phyloP scores from a whole-genome alignment of 1,139 yeast species.

The Meyerozyma smithsonii region DNA sequence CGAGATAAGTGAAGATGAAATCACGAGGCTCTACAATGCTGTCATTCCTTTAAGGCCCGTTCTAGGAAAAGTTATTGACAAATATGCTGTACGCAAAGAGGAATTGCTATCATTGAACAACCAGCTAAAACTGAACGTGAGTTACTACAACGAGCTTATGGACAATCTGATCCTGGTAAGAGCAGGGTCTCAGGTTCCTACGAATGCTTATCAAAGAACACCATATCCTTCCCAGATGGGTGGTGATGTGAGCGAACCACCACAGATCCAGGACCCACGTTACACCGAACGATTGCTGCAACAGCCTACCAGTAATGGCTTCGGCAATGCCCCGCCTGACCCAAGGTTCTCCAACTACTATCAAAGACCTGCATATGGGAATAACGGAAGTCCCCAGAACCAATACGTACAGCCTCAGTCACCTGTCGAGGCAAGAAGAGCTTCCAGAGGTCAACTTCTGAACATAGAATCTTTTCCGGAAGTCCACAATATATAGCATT shows the following conservation, averaged over 20 bases:
- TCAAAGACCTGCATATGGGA: neutral
- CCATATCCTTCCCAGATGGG: conserved; percentile 17
- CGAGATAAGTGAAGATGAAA: conserved; percentile 31
- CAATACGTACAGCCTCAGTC: neutral
- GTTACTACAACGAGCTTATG: conserved; percentile 64
- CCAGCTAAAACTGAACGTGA: conserved; percentile 63
- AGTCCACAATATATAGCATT: conserved; percentile 17
- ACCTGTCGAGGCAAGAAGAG: neutral
- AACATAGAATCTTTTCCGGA: conserved; percentile 29
- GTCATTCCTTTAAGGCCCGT: conserved; percentile 70
- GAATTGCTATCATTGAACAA: conserved; percentile 69
- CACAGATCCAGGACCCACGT: conserved; percentile 5
- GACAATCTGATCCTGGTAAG: conserved; percentile 41
- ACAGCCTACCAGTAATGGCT: conserved; percentile 35
- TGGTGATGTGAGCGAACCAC: neutral
- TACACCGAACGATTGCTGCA: conserved; percentile 16
- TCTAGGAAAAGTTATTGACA: conserved; percentile 68
- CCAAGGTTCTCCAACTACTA: neutral
- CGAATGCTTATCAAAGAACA: conserved; percentile 5
- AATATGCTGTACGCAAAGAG: conserved; percentile 67
- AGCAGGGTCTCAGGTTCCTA: conserved; percentile 11
- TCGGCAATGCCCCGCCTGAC: conserved; percentile 23
- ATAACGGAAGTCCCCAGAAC: neutral
- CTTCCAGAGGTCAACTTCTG: conserved; percentile 18
- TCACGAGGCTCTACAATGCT: conserved; percentile 58